Conservation (phyloP, 352 stramenopile genomes). For the Phytophthora sojae region DNA sequence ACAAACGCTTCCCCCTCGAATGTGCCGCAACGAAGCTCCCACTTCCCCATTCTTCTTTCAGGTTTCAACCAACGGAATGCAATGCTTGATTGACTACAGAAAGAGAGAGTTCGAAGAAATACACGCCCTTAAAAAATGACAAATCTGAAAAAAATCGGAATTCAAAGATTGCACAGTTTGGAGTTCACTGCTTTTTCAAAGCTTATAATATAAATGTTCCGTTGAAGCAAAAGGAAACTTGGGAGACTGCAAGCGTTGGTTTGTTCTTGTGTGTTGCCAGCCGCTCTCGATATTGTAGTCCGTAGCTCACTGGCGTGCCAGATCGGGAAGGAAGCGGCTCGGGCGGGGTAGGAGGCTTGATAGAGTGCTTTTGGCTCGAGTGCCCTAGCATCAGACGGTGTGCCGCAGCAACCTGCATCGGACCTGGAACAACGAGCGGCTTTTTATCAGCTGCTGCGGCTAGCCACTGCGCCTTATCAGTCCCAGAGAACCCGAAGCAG, state of each 20-base stretch:
- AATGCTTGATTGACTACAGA: too few relatives aligned
- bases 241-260: slow-evolving; percentile 74
- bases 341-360: slow-evolving; percentile 77
- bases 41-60: not conserved
- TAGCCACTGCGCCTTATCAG: slow-evolving; percentile 77
- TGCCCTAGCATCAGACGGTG: slow-evolving; percentile 87
- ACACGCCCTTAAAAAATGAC: not conserved
- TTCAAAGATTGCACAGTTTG: slow-evolving; percentile 1
- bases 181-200: slow-evolving; percentile 2
- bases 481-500: slow-evolving; percentile 84
- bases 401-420: slow-evolving; percentile 79
- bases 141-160: not conserved
- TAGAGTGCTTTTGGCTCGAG: slow-evolving; percentile 81
- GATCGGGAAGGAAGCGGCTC: slow-evolving; percentile 54
- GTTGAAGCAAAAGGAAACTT: slow-evolving; percentile 77
- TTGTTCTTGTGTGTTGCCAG: slow-evolving; percentile 81
- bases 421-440: slow-evolving; percentile 61
- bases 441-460: slow-evolving; percentile 57
- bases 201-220: slow-evolving; percentile 17
- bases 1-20: not conserved
- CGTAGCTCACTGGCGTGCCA: slow-evolving; percentile 71
- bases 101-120: not conserved
- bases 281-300: slow-evolving; percentile 80
- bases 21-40: not conserved
- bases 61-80: too few relatives aligned